phyloP scores from a whole-genome alignment of 352 stramenopile species.

The Hyaloperonospora brassicae region DNA sequence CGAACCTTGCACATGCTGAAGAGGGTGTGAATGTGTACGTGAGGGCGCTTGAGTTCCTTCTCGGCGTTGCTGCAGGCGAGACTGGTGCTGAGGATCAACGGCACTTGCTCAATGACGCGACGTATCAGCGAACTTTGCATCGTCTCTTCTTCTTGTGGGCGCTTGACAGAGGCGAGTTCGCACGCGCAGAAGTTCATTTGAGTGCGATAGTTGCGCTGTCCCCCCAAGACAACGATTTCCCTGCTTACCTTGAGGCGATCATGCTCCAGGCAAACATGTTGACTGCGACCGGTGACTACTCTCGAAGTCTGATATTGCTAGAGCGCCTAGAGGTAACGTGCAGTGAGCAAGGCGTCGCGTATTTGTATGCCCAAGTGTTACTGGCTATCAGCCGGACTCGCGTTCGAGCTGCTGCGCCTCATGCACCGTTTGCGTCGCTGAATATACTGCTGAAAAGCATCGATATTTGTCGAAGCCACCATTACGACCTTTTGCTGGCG shows the following conservation, averaged over 20 bases:
- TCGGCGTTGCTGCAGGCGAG: constrained; percentile 14
- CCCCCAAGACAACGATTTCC: constrained; percentile 35
- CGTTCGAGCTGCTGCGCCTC: constrained; percentile 23
- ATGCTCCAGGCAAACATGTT: constrained; percentile 28
- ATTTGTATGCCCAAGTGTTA: constrained; percentile 45
- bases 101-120: constrained; percentile 30
- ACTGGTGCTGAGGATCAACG: not conserved
- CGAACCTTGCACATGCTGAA: constrained; percentile 12
- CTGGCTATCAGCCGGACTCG: constrained; percentile 36
- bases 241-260: constrained; percentile 37
- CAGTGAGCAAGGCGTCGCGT: constrained; percentile 30
- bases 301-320: constrained; percentile 33
- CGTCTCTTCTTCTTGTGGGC: constrained; percentile 46
- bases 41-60: constrained; percentile 28
- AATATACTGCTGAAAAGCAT: constrained; percentile 33
- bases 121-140: constrained; percentile 43
- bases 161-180: constrained; percentile 38
- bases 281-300: constrained; percentile 28
- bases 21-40: constrained; percentile 21
- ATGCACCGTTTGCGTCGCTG: constrained; percentile 48
- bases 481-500: constrained; percentile 52
- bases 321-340: constrained; percentile 38
- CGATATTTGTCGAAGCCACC: constrained; percentile 39
- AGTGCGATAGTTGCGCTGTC: constrained; percentile 38
- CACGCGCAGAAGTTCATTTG: constrained; percentile 36